phyloP scores from a whole-genome alignment of 306 rosid genomes.

The Vachellia collinsii region DNA sequence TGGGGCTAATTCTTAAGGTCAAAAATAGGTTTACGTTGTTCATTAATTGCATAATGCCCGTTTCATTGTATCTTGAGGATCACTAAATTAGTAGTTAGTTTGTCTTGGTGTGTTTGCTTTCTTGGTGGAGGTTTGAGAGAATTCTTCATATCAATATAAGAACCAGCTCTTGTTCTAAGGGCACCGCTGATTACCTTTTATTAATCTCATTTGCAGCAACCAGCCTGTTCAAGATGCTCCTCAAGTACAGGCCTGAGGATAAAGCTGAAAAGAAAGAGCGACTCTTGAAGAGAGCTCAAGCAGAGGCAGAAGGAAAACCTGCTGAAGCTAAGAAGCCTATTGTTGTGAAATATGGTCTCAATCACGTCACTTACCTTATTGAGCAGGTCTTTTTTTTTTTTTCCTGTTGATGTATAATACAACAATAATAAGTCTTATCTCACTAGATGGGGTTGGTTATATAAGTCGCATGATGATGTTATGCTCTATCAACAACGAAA shows the following conservation, averaged over 20 bases:
- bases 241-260: constrained; percentile 79
- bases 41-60: neutral
- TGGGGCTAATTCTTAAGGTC: neutral
- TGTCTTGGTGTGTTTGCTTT: neutral
- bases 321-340: neutral
- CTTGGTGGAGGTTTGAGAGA: neutral
- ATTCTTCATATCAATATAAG: neutral
- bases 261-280: constrained; percentile 77
- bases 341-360: too few relatives aligned
- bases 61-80: neutral
- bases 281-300: constrained; percentile 71
- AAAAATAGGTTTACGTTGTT: too few relatives aligned
- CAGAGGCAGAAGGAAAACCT: constrained; percentile 71
- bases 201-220: constrained; percentile 51
- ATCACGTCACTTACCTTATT: neutral
- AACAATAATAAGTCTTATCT: too few relatives aligned
- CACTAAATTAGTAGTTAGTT: neutral
- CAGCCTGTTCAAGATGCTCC: constrained; percentile 72
- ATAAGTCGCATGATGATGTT: too few relatives aligned
- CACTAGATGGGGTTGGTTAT: too few relatives aligned
- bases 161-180: neutral
- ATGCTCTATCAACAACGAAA: too few relatives aligned
- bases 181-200: neutral
- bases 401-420: neutral
- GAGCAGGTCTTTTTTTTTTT: constrained; percentile 10